Conservation (phyloP, 371 early-diverging fungal genomes). For the Pancytospora philotis region DNA sequence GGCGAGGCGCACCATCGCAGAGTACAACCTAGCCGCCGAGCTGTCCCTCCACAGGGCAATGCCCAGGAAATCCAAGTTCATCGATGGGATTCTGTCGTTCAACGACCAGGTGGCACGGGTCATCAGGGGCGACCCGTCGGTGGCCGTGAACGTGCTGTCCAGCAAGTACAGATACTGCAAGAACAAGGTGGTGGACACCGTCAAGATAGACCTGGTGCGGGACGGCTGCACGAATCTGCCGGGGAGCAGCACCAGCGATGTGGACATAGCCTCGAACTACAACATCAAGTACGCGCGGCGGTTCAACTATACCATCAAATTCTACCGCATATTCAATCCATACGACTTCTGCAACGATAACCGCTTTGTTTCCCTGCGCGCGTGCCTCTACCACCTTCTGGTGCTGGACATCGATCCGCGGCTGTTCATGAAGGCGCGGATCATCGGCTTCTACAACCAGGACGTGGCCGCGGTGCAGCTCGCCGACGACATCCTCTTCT, state of each 20-base stretch:
- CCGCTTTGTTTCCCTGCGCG: background rate
- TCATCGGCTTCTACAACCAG: background rate
- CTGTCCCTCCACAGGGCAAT: background rate
- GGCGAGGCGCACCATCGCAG: background rate
- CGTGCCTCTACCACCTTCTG: background rate
- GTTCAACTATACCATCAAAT: too few relatives aligned
- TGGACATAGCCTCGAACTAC: background rate
- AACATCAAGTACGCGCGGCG: too few relatives aligned
- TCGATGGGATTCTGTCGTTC: background rate
- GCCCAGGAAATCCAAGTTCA: background rate
- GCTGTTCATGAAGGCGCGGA: background rate
- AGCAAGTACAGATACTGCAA: background rate
- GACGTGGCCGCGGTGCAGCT: background rate
- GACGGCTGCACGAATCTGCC: background rate
- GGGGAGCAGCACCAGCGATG: background rate
- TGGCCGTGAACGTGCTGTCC: background rate
- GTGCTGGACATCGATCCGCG: background rate
- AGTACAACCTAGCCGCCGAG: background rate
- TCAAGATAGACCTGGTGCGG: background rate
- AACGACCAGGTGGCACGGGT: too few relatives aligned
- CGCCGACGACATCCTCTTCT: background rate
- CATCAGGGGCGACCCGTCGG: too few relatives aligned
- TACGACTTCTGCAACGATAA: slow-evolving; percentile 1
- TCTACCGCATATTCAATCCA: background rate
- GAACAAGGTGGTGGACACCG: background rate